Base-by-base conservation (phyloP, 805 yeast species). In the Saturnispora saitoi region DNA sequence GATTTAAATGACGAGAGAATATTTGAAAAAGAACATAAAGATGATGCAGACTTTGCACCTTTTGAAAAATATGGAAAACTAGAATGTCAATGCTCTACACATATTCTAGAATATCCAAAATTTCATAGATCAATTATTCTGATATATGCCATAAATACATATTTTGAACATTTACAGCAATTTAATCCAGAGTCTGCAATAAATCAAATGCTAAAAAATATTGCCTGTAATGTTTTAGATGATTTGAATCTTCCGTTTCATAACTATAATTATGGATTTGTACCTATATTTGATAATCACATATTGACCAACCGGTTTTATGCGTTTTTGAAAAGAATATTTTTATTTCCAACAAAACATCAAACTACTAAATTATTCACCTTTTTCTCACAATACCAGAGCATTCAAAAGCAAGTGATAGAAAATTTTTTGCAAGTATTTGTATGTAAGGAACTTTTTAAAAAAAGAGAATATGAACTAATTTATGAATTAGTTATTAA, bases 371-470 rank as follows among this genome's bases (percentile, higher is more conserved):
- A 29, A 19, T 24, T 54, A 3, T 3, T 11, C 31, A 8, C n/a
- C 48, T 52, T 32, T 32, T 48, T 6, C 30, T 36, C 37, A 28
- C 11, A 11, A 12, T 32, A 37, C 10, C 8, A 12, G 14, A 44
- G 14, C 36, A 17, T 37, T 10, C 30, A 28, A 22, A 43, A 36
- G 12, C 14, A 11, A 12, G 31, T n/a, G 17, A 32, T 32, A n/a
- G 34, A 8, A 36, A 29, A n/a, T 32, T 54, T 22, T 30, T 45
- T 56, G n/a, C 51, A 53, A 36, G 24, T 48, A 1, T 48, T 53
- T 32, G 31, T 37, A 1, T 38, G 48, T 10, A 42, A 47, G 10
- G 51, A 40, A 14, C 30, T 54, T 4, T 53, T 42, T 17, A 19
- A 42, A 4, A 32, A 43, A 29, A 26, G 45, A 8, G 40, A 42